phyloP scores from a whole-genome alignment of 129 eudicot species.

The Escallonia herrerae region DNA sequence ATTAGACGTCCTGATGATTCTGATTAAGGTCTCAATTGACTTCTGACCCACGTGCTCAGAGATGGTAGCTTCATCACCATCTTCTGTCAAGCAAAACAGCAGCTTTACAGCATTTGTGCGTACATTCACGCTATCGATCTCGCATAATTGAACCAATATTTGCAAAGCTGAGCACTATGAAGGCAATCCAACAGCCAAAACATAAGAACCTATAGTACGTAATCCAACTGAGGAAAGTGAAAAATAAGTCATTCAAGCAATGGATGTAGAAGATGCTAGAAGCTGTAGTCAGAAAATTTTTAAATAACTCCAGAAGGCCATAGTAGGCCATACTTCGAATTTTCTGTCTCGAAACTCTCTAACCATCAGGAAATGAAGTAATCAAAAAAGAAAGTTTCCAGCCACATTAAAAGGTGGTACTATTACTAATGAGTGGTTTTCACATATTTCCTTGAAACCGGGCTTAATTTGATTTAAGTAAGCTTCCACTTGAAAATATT shows the following conservation, averaged over 20 bases:
- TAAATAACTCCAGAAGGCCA: too few relatives aligned
- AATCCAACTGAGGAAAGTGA: not conserved
- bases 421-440: too few relatives aligned
- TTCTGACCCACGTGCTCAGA: slow-evolving; percentile 34
- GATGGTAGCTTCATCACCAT: slow-evolving; percentile 30
- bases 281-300: not conserved
- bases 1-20: slow-evolving; percentile 28
- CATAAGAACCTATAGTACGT: not conserved
- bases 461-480: too few relatives aligned
- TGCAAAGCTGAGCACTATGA: slow-evolving; percentile 38
- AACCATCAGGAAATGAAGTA: too few relatives aligned
- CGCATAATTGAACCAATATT: slow-evolving; percentile 35
- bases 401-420: too few relatives aligned
- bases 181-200: slow-evolving; percentile 8
- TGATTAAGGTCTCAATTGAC: slow-evolving; percentile 30
- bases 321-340: too few relatives aligned
- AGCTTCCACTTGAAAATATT: too few relatives aligned
- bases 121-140: slow-evolving; percentile 29
- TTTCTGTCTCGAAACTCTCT: too few relatives aligned
- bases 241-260: not conserved
- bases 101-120: slow-evolving; percentile 54
- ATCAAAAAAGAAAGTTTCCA: too few relatives aligned
- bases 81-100: slow-evolving; percentile 51
- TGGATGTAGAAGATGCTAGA: not conserved
- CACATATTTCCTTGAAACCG: too few relatives aligned